Conservation (phyloP, 176 grass and related monocot genomes). For the Bothriochloa decipiens region DNA sequence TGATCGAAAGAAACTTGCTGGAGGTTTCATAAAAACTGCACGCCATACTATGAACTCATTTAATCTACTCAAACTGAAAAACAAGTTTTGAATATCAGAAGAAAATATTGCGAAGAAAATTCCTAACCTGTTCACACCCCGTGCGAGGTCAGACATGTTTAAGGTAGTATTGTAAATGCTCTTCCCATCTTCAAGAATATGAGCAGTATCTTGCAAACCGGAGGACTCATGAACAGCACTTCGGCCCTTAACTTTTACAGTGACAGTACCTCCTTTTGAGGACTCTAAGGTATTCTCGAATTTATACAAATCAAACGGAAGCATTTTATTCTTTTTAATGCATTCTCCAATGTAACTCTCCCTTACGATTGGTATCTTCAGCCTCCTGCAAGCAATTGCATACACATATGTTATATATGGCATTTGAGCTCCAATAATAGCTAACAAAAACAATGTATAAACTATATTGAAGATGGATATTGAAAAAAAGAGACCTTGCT, state of each 20-base stretch:
- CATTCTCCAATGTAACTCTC: conserved; percentile 78
- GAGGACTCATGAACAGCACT: conserved; percentile 97
- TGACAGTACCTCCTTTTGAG: conserved; percentile 69
- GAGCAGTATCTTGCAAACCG: conserved; percentile 88
- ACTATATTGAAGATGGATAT: conserved; percentile 16
- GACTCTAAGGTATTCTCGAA: conserved; percentile 58
- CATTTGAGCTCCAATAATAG: not conserved
- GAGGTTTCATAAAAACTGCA: not conserved
- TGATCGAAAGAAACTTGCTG: not conserved
- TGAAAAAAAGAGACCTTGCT: conserved; percentile 66
- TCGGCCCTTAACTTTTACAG: conserved; percentile 95
- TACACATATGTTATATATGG: not conserved
- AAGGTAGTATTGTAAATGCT: conserved; percentile 96
- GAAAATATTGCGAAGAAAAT: conserved; percentile 24
- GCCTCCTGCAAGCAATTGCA: conserved; percentile 64
- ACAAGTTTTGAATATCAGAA: not conserved
- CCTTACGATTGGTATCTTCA: conserved; percentile 86
- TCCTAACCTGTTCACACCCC: conserved; percentile 77
- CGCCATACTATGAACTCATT: not conserved
- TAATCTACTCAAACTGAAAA: conserved; percentile 20
- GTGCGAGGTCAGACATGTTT: conserved; percentile 95
- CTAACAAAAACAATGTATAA: conserved; percentile 34
- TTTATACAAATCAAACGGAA: conserved; percentile 88
- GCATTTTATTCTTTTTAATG: conserved; percentile 65
- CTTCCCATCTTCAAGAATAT: conserved; percentile 90